These are phyloP conservation scores for Thuidium tamariscinum DNA, from an alignment of 225 moss, liverwort and hornwort genomes.

Conservation along the genomic window DNA sequence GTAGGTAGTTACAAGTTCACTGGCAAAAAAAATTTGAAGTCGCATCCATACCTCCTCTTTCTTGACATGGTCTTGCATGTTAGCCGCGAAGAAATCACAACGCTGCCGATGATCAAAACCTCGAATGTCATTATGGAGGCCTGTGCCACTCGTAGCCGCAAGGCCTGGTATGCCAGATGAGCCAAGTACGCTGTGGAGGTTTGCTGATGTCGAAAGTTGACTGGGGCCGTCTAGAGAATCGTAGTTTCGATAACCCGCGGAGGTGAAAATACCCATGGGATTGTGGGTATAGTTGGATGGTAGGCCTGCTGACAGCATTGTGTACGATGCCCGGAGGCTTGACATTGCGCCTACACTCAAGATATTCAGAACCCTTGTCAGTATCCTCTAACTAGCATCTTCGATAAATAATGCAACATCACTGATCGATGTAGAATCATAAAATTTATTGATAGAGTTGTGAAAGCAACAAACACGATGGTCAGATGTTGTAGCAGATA, in stretches of 20 bases:
- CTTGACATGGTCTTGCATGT: slow-evolving; percentile 46
- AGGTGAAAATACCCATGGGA: slow-evolving; percentile 83
- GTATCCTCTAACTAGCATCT: neutral
- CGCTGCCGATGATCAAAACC: slow-evolving; percentile 30
- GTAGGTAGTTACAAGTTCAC: neutral
- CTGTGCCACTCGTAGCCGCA: slow-evolving; percentile 80
- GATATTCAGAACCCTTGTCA: slow-evolving; percentile 9
- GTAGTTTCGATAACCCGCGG: slow-evolving; percentile 76
- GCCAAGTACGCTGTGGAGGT: slow-evolving; percentile 49
- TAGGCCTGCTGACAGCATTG: slow-evolving; percentile 88
- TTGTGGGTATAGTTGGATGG: slow-evolving; percentile 91
- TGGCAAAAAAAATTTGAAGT: neutral
- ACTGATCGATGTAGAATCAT: neutral
- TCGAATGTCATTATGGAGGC: slow-evolving; percentile 52
- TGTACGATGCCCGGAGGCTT: slow-evolving; percentile 69
- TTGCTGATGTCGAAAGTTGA: slow-evolving; percentile 56
- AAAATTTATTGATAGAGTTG: neutral
- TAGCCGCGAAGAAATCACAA: slow-evolving; percentile 47
- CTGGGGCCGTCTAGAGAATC: slow-evolving; percentile 58
- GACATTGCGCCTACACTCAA: slow-evolving; percentile 49
- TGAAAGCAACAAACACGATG: neutral
- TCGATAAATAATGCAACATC: neutral
- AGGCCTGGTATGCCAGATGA: slow-evolving; percentile 79
- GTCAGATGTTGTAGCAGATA: neutral
- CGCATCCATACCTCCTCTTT: slow-evolving; percentile 37